Percentiles rank a stretch among this genome's conserved stretches.
Evolutionary conservation across 495 filamentous ascomycete species (phyloP).

Genomic region (Emericellopsis terricola): DNA sequence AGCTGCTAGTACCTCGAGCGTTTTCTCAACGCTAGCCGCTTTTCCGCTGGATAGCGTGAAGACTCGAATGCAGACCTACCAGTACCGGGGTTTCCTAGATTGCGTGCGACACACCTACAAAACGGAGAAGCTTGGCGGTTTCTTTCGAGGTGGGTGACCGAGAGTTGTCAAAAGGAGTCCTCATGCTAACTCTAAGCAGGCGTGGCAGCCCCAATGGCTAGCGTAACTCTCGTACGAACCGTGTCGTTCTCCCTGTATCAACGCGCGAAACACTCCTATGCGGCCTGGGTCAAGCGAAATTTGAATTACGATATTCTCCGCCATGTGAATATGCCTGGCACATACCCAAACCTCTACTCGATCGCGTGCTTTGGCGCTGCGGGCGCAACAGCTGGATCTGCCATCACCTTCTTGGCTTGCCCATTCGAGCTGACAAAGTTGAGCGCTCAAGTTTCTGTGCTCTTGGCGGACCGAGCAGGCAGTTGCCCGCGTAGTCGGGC

Average conservation of each 20-base stretch:
- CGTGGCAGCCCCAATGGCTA: constrained; percentile 61
- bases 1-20: constrained; percentile 53
- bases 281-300: constrained; percentile 40
- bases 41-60: constrained; percentile 77
- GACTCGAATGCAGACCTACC: constrained; percentile 73
- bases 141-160: constrained; percentile 50
- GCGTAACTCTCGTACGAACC: constrained; percentile 77
- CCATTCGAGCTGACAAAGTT: constrained; percentile 90
- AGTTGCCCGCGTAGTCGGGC: constrained; percentile 35
- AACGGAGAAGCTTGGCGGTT: constrained; percentile 52
- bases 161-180: too few relatives aligned
- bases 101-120: constrained; percentile 57
- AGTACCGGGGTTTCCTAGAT: constrained; percentile 46
- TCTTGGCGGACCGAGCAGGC: constrained; percentile 52
- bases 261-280: constrained; percentile 58
- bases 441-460: constrained; percentile 74
- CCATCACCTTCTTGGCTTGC: constrained; percentile 72
- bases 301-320: constrained; percentile 53
- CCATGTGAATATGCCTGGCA: constrained; percentile 51
- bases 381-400: constrained; percentile 61
- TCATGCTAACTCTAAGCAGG: constrained; percentile 26
- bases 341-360: constrained; percentile 48
- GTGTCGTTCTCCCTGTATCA: constrained; percentile 91
- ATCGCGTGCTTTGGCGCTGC: constrained; percentile 59
- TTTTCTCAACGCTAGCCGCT: constrained; percentile 53